Conservation (phyloP, 1,139 yeast genomes). For the Hanseniaspora gamundiae region DNA sequence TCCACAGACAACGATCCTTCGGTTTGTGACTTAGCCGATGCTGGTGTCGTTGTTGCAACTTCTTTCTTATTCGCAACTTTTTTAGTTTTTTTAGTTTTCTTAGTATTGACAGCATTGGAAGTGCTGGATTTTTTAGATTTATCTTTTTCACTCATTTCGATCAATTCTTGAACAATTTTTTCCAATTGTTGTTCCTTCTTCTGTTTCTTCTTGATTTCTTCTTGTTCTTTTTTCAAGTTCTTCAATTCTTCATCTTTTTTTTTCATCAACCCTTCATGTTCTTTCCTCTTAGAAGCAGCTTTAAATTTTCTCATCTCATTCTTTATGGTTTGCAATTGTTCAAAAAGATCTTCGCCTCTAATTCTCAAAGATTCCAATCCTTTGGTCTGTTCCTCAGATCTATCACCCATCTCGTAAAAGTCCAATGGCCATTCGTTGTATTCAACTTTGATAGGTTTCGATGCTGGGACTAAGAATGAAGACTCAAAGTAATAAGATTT, state of each 20-base stretch:
- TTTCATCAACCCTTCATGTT: slow-evolving; percentile 12
- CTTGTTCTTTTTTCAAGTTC: slow-evolving; percentile 15
- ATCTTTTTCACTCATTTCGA: background rate
- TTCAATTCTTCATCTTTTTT: slow-evolving; percentile 17
- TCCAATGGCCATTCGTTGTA: slow-evolving; percentile 1
- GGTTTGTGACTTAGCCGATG: too few relatives aligned
- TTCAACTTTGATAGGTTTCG: background rate
- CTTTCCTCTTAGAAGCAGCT: slow-evolving; percentile 6
- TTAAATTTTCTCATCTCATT: background rate
- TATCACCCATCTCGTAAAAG: slow-evolving; percentile 1
- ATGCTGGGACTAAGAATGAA: background rate
- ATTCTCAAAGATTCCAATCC: background rate
- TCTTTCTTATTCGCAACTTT: background rate
- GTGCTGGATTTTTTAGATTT: background rate
- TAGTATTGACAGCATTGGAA: background rate
- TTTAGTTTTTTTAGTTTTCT: background rate
- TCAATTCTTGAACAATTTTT: background rate
- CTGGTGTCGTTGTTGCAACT: too few relatives aligned
- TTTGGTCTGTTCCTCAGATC: background rate
- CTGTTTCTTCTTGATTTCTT: slow-evolving; percentile 10
- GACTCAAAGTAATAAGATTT: background rate
- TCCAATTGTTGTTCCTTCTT: background rate
- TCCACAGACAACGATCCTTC: too few relatives aligned
- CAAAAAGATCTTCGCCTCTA: background rate
- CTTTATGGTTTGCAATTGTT: background rate